phyloP scores from a whole-genome alignment of 257 asterid genomes.

The Penstemon eatonii region DNA sequence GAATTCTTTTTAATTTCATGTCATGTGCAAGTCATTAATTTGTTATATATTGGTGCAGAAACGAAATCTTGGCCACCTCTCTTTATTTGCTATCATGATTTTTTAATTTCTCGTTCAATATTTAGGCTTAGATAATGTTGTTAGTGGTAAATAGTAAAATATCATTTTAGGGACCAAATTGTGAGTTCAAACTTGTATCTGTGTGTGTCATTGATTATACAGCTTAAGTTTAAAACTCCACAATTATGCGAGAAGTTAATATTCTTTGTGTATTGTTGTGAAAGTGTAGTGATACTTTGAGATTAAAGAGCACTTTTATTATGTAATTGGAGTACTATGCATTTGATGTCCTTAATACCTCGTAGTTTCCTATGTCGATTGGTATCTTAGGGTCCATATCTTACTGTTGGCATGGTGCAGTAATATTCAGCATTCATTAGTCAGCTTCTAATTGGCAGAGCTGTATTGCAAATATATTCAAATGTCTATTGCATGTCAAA shows the following conservation, averaged over 20 bases:
- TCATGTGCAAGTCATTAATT: conserved; percentile 1
- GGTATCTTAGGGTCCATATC: background rate
- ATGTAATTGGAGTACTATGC: background rate
- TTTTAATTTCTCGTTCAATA: no score
- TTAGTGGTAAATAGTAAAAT: no score
- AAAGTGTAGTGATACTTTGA: background rate
- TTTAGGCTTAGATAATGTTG: no score
- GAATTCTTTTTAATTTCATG: conserved; percentile 3
- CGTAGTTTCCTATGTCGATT: background rate
- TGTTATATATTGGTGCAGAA: no score
- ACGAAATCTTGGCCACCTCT: no score
- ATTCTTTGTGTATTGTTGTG: background rate
- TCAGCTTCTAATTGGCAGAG: background rate
- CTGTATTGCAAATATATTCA: background rate
- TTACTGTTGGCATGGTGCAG: background rate
- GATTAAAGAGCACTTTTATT: background rate
- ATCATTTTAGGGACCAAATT: no score
- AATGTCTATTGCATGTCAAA: background rate
- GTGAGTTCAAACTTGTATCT: no score
- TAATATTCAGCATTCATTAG: no score
- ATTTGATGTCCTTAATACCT: background rate
- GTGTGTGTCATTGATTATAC: no score
- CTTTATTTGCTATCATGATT: no score
- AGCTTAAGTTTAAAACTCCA: no score
- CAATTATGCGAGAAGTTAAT: background rate